Conservation (phyloP, 1,139 yeast species). For the Blastobotrys arbuscula region DNA sequence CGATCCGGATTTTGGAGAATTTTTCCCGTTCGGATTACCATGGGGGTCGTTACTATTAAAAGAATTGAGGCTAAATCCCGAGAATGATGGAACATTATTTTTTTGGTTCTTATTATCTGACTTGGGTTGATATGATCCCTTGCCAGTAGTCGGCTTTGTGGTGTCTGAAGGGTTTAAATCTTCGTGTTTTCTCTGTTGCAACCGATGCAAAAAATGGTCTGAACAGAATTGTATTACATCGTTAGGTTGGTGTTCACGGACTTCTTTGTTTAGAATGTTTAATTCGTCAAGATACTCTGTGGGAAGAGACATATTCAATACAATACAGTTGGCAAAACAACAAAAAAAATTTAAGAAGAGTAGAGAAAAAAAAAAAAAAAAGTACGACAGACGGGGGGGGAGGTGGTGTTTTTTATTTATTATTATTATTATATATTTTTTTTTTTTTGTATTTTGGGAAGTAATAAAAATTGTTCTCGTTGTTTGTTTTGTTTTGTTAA, state of each 20-base stretch:
- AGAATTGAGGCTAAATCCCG: conserved; percentile 13
- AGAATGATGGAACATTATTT: conserved; percentile 2
- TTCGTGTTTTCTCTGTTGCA: conserved; percentile 42
- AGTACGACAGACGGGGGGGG: too few relatives aligned
- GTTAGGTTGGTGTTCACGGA: conserved; percentile 55
- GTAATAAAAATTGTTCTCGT: too few relatives aligned
- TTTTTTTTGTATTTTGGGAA: too few relatives aligned
- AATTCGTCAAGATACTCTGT: conserved; percentile 48
- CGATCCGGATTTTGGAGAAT: background rate
- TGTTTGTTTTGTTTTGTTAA: too few relatives aligned
- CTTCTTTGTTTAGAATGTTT: conserved; percentile 57
- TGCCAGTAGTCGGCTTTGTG: background rate
- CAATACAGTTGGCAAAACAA: too few relatives aligned
- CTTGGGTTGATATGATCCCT: background rate
- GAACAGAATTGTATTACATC: conserved; percentile 74
- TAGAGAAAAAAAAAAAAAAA: too few relatives aligned
- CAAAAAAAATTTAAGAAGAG: too few relatives aligned
- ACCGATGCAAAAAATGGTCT: conserved; percentile 56
- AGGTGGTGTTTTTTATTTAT: too few relatives aligned
- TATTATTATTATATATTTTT: too few relatives aligned
- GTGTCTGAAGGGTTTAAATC: background rate
- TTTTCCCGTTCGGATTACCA: background rate
- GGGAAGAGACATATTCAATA: conserved; percentile 28
- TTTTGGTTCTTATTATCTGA: background rate
- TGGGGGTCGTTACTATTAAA: conserved; percentile 9